Percentiles rank a stretch among this genome's conserved stretches.
Evolutionary conservation across 257 asterid species (phyloP).

Genomic region (Solanum infundibuliforme): DNA sequence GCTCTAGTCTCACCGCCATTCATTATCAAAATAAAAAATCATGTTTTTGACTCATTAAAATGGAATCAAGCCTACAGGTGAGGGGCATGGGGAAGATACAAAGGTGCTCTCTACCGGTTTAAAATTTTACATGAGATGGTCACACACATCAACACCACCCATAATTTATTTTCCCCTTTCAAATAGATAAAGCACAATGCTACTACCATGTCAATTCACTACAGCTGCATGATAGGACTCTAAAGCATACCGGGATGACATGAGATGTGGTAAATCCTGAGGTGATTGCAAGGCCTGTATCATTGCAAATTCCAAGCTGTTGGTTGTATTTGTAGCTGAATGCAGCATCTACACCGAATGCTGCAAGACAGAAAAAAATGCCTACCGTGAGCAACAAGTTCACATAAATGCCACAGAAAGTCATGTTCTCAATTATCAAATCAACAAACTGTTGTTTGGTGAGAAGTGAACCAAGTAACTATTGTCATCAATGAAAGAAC

Average conservation of each 20-base stretch:
- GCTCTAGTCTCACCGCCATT: not conserved
- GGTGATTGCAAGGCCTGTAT: constrained; percentile 76
- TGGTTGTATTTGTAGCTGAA: constrained; percentile 90
- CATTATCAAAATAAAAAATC: not conserved
- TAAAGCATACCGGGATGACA: constrained; percentile 80
- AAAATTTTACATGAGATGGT: not conserved
- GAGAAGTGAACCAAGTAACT: not conserved
- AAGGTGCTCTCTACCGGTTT: not conserved
- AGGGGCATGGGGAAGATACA: not conserved
- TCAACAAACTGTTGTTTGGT: not conserved
- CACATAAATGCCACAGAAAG: not conserved
- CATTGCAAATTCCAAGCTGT: constrained; percentile 58
- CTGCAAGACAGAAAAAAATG: constrained; percentile 25
- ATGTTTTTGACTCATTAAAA: not conserved
- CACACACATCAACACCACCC: not conserved
- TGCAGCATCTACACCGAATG: constrained; percentile 92
- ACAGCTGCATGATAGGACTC: not conserved
- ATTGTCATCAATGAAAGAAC: not conserved
- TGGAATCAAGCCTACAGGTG: not conserved
- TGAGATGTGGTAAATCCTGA: constrained; percentile 90
- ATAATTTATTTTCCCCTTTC: not conserved
- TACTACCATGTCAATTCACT: not conserved
- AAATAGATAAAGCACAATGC: not conserved
- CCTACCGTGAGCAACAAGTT: not conserved
- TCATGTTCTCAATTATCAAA: not conserved